phyloP scores from a whole-genome alignment of 495 filamentous ascomycete species.

The Podospora comata region DNA sequence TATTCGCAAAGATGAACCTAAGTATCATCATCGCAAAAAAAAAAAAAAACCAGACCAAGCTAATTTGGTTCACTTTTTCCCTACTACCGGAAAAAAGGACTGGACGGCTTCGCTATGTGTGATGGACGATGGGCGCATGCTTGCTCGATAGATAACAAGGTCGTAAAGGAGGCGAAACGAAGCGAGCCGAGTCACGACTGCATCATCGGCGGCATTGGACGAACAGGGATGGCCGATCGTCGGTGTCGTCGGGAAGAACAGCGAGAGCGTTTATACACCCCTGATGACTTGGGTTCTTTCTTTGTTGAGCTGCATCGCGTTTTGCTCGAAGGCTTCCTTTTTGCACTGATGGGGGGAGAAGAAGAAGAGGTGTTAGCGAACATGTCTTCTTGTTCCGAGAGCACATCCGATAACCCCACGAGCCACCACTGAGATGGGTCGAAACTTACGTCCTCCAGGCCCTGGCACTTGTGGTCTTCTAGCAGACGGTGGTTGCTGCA shows the following conservation, averaged over 20 bases:
- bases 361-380: slow-evolving; percentile 31
- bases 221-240: neutral
- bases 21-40: no score
- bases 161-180: neutral
- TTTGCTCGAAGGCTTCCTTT: slow-evolving; percentile 88
- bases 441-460: slow-evolving; percentile 77
- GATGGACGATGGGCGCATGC: neutral
- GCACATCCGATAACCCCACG: slow-evolving; percentile 43
- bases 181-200: neutral
- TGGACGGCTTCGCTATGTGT: neutral
- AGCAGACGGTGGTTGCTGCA: slow-evolving; percentile 91
- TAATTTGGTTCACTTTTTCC: neutral
- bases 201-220: neutral
- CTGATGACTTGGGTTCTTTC: slow-evolving; percentile 70
- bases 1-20: no score
- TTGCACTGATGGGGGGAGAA: slow-evolving; percentile 63
- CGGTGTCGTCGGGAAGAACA: neutral
- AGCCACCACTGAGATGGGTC: slow-evolving; percentile 44
- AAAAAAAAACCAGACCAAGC: no score
- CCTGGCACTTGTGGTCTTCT: slow-evolving; percentile 88
- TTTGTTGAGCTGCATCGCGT: slow-evolving; percentile 83
- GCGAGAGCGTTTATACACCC: slow-evolving; percentile 39
- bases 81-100: neutral
- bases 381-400: slow-evolving; percentile 28
- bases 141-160: neutral